Evolutionary conservation across 1,284 basidiomycete species (phyloP).

Genomic region (Calocybe gambosa): DNA sequence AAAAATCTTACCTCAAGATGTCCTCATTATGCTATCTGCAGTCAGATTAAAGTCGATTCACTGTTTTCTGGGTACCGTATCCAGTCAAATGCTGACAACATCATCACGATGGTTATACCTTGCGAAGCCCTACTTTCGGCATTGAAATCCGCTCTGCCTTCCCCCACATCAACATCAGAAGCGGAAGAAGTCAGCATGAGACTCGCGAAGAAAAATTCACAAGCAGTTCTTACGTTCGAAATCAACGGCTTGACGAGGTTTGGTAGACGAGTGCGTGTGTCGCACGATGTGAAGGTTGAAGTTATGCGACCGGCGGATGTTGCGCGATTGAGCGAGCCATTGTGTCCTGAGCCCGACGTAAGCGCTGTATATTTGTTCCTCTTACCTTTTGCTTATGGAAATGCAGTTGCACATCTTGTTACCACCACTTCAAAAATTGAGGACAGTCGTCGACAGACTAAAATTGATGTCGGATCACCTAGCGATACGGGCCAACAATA

Average conservation of each 20-base stretch:
- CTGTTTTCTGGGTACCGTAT: constrained; percentile 82
- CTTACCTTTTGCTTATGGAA: no score
- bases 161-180: constrained; percentile 32
- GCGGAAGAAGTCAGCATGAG: constrained; percentile 73
- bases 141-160: constrained; percentile 56
- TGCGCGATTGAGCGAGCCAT: constrained; percentile 68
- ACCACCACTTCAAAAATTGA: constrained; percentile 71
- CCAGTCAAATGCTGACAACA: constrained; percentile 81
- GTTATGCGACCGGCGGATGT: constrained; percentile 73
- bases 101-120: constrained; percentile 69
- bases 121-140: constrained; percentile 75
- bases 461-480: constrained; percentile 72
- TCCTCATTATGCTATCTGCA: constrained; percentile 20
- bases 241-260: constrained; percentile 52
- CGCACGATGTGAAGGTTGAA: constrained; percentile 72
- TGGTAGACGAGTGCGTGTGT: constrained; percentile 51
- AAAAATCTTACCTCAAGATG: no score
- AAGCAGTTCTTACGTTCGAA: constrained; percentile 70
- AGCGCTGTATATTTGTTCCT: no score
- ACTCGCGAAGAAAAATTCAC: constrained; percentile 76
- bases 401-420: constrained; percentile 75
- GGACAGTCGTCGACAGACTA: constrained; percentile 74
- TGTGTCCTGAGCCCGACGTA: constrained; percentile 87
- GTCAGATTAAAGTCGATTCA: constrained; percentile 60
- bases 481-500: constrained; percentile 63